phyloP scores from a whole-genome alignment of 192 early-diverging fungal genomes.

The Coemansia sp. region DNA sequence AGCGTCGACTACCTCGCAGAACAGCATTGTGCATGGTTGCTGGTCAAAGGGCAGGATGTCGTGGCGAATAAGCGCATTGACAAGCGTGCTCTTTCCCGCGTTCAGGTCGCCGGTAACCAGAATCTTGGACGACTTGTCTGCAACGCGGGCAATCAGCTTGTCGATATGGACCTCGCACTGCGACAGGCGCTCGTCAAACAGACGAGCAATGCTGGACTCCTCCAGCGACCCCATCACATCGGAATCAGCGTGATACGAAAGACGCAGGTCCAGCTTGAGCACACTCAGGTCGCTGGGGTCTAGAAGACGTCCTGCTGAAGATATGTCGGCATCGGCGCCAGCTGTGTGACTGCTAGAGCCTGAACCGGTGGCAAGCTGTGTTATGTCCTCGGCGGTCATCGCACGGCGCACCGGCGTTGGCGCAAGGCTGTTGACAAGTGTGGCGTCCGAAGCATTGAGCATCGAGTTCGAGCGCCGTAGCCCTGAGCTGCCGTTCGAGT shows the following conservation, averaged over 20 bases:
- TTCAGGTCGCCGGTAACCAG: slow-evolving; percentile 98
- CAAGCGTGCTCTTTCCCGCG: slow-evolving; percentile 96
- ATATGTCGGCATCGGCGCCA: slow-evolving; percentile 8
- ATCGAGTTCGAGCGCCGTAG: slow-evolving; percentile 40
- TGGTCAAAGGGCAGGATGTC: slow-evolving; percentile 94
- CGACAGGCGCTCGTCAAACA: slow-evolving; percentile 67
- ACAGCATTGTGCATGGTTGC: slow-evolving; percentile 95
- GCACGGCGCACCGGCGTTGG: slow-evolving; percentile 32
- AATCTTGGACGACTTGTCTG: slow-evolving; percentile 90
- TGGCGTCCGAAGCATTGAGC: slow-evolving; percentile 18
- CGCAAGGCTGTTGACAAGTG: slow-evolving; percentile 12
- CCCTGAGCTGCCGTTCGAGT: slow-evolving; percentile 1
- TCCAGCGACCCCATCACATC: slow-evolving; percentile 66
- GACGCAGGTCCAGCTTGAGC: slow-evolving; percentile 69
- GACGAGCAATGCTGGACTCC: slow-evolving; percentile 67
- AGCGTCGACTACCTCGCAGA: slow-evolving; percentile 94
- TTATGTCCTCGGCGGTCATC: slow-evolving; percentile 28
- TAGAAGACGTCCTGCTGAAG: slow-evolving; percentile 6
- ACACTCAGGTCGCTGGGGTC: slow-evolving; percentile 51
- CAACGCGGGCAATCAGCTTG: slow-evolving; percentile 79
- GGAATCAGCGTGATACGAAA: slow-evolving; percentile 63
- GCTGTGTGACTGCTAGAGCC: slow-evolving; percentile 11
- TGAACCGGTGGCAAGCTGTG: slow-evolving; percentile 4
- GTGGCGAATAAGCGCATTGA: slow-evolving; percentile 90
- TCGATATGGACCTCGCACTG: slow-evolving; percentile 76